A percentile compares a stretch with the other conserved stretches of the same genome.
Evolutionary conservation across 2,329 filamentous ascomycete species (phyloP).

Genomic region (Hypoxylon sp.): DNA sequence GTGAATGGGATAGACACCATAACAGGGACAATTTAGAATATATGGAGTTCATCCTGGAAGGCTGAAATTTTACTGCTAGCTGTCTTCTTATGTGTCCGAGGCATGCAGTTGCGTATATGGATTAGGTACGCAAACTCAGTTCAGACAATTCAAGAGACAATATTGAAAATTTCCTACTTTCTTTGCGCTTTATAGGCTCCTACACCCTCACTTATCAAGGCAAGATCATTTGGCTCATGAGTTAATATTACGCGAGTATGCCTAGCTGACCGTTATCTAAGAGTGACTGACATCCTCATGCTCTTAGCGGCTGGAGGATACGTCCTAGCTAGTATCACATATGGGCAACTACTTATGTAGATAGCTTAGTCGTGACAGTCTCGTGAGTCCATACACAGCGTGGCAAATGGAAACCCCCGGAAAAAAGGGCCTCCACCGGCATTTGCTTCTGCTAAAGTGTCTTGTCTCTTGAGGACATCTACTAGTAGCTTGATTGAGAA

Average conservation of each 20-base stretch:
- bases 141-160: neutral
- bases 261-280: neutral
- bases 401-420: too few species aligned
- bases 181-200: neutral
- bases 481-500: neutral
- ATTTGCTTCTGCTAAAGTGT: neutral
- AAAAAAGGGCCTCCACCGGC: neutral
- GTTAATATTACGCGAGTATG: slow-evolving; percentile 5
- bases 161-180: neutral
- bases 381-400: neutral
- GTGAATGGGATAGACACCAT: neutral
- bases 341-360: neutral
- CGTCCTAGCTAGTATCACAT: neutral
- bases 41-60: neutral
- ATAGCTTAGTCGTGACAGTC: neutral
- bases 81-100: neutral
- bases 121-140: neutral
- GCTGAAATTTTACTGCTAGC: neutral
- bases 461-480: neutral
- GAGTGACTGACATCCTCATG: neutral
- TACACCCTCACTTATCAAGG: neutral
- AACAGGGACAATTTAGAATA: neutral
- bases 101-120: neutral
- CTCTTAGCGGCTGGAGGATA: neutral
- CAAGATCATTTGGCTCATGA: neutral